Base-by-base conservation (phyloP, 352 stramenopile species). In the Pythium pyrilobum region DNA sequence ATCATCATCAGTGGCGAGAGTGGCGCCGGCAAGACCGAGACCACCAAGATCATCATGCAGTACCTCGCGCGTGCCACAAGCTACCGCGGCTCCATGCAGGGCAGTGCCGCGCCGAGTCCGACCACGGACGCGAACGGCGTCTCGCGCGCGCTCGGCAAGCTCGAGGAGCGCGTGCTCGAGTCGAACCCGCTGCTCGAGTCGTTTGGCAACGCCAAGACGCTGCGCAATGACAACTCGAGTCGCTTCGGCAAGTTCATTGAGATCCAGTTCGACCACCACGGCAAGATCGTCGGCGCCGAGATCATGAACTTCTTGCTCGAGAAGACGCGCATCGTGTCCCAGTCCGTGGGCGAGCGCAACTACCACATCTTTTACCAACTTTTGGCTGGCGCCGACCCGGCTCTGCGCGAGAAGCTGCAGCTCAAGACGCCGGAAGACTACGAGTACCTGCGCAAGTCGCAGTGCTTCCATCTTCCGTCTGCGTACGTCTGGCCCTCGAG, bases 281-380 rank as follows among this genome's bases (percentile, higher is more conserved):
- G 88, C 41, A 95, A 91, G 59, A 97, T 97, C 54, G 81, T 95
- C 2, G 83, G 87, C 20, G 83, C 82, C 16, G 81, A 93, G 66
- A 96, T 97, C 56, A 85, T 95, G 54, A 93, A 96, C 64, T 97
- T 96, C 43, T 49, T 96, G 29, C 64, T 96, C 16, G 88, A 96
- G 65, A 97, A 96, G 67, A 96, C 85, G 47, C 78, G 88, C 31
- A 94, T 97, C 45, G 79, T 94, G 21, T 92, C 81, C 36, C 87
- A 95, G 51, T 94, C 78, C 65, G 38, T 90, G 1, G 93, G 93
- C 0, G 95, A 99, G 56, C 76, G 95, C 21, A 98, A 98, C 67
- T 99, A 98, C 72, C 95, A 99, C 64, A 95, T 98, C 39, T 99
- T 99, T 71, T 98, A 98, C 62, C 94, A 98, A 69, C 65, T 96